phyloP scores from a whole-genome alignment of 2,329 filamentous ascomycete genomes.

The Ceratocystis colombiana region DNA sequence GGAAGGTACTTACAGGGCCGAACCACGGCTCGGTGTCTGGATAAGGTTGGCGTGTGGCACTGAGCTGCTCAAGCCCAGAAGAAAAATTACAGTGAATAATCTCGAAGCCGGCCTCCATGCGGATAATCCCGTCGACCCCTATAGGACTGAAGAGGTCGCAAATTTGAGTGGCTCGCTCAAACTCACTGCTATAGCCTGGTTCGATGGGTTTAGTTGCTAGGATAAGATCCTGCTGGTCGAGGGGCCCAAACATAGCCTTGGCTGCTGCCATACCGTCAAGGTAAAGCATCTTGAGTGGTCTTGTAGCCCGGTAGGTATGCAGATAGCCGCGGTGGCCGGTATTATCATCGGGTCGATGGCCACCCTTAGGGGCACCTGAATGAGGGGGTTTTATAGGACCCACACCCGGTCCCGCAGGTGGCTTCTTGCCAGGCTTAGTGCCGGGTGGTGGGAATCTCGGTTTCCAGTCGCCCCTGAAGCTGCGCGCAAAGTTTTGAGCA shows the following conservation, averaged over 20 bases:
- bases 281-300: constrained; percentile 52
- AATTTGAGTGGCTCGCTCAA: constrained; percentile 42
- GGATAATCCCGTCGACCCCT: constrained; percentile 56
- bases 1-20: constrained; percentile 32
- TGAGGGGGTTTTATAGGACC: neutral
- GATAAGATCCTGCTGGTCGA: constrained; percentile 57
- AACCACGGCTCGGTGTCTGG: constrained; percentile 25
- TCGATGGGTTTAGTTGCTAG: constrained; percentile 38
- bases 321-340: constrained; percentile 45
- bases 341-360: constrained; percentile 23
- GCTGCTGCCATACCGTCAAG: constrained; percentile 60
- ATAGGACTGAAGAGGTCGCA: constrained; percentile 44
- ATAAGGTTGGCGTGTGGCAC: constrained; percentile 31
- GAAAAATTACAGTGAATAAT: constrained; percentile 57
- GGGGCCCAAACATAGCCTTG: constrained; percentile 54
- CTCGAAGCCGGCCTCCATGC: constrained; percentile 62
- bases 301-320: constrained; percentile 53
- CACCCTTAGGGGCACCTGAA: constrained; percentile 16
- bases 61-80: constrained; percentile 35
- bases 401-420: constrained; percentile 2
- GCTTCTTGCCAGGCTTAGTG: neutral
- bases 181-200: constrained; percentile 33
- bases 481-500: constrained; percentile 52
- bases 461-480: constrained; percentile 16
- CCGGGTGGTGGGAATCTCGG: constrained; percentile 19